Conservation (phyloP, 768 basidiomycete species). For the Suillus tomentosus region DNA sequence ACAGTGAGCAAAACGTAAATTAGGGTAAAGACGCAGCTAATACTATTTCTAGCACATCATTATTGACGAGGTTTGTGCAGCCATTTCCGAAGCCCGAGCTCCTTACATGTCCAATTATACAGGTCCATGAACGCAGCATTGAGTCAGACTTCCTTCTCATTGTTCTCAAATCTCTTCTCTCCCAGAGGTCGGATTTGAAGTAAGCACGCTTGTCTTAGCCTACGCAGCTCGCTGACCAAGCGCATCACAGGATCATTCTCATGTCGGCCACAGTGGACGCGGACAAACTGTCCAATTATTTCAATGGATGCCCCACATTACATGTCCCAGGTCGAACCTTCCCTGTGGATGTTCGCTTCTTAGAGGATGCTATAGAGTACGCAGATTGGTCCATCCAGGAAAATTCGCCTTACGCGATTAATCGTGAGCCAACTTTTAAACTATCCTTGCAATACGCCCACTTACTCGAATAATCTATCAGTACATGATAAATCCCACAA, state of each 20-base stretch:
- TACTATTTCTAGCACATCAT: conserved; percentile 72
- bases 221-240: conserved; percentile 11
- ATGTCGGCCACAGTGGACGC: conserved; percentile 98
- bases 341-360: conserved; percentile 81
- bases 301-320: conserved; percentile 82
- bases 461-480: conserved; percentile 27
- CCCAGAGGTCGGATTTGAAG: conserved; percentile 84
- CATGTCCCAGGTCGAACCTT: conserved; percentile 94
- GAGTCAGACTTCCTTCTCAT: conserved; percentile 97
- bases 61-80: conserved; percentile 76
- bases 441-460: conserved; percentile 2
- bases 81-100: conserved; percentile 1
- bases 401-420: conserved; percentile 77
- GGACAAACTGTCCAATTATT: conserved; percentile 85
- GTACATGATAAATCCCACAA: conserved; percentile 66
- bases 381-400: conserved; percentile 80
- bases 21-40: conserved; percentile 10
- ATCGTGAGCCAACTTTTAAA: conserved; percentile 45
- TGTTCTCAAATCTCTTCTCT: conserved; percentile 82
- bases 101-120: conserved; percentile 3
- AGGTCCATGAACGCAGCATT: conserved; percentile 96
- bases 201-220: conserved; percentile 31
- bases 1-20: conserved; percentile 56
- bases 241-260: conserved; percentile 68
- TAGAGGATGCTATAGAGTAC: conserved; percentile 90